Evolutionary conservation across 2,329 filamentous ascomycete genomes (phyloP).

Genomic region (Colletotrichum sp.): DNA sequence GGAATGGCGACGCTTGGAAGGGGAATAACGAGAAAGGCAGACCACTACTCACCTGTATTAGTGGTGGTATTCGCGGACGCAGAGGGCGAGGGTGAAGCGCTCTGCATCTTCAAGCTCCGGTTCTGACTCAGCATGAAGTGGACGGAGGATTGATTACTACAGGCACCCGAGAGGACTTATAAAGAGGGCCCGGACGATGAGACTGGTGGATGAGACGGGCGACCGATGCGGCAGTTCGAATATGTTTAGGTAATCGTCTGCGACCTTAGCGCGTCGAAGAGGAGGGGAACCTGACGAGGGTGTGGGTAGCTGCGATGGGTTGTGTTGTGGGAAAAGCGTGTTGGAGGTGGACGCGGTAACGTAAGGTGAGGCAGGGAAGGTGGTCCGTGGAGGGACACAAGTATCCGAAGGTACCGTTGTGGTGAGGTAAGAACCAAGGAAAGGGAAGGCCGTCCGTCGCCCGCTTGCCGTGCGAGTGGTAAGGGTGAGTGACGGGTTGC

Average conservation of each 20-base stretch:
- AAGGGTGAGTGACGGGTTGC: background rate
- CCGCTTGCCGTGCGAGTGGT: background rate
- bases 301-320: slow-evolving; percentile 2
- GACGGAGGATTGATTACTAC: slow-evolving; percentile 24
- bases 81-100: slow-evolving; percentile 20
- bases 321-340: background rate
- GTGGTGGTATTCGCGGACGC: slow-evolving; percentile 21
- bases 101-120: slow-evolving; percentile 24
- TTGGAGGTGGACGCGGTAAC: slow-evolving; percentile 8
- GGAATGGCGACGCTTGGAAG: background rate
- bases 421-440: slow-evolving; percentile 9
- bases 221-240: slow-evolving; percentile 20
- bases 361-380: slow-evolving; percentile 11
- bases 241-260: slow-evolving; percentile 20
- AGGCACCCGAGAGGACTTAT: slow-evolving; percentile 19
- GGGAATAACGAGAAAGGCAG: background rate
- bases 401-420: slow-evolving; percentile 1
- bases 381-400: background rate
- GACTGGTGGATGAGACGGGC: slow-evolving; percentile 16
- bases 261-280: slow-evolving; percentile 20
- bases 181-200: slow-evolving; percentile 20
- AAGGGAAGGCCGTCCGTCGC: background rate
- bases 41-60: slow-evolving; percentile 19
- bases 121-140: slow-evolving; percentile 24
- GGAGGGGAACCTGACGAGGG: slow-evolving; percentile 19